phyloP scores from a whole-genome alignment of 1,139 yeast species.

The Yamadazyma membranifaciens region DNA sequence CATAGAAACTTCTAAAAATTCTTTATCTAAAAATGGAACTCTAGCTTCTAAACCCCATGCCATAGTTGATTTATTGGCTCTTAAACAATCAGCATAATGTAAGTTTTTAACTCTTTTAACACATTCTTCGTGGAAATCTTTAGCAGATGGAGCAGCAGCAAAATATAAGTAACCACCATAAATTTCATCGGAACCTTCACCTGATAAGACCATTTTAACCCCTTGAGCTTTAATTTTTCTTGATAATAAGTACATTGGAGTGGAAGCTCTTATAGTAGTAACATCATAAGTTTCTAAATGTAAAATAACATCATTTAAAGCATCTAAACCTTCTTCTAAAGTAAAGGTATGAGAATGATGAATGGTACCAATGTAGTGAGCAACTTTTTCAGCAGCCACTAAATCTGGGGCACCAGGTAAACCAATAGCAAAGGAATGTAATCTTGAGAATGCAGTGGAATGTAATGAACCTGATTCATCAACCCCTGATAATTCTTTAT shows the following conservation, averaged over 20 bases:
- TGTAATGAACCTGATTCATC: conserved; percentile 84
- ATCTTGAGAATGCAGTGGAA: conserved; percentile 74
- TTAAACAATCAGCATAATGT: conserved; percentile 93
- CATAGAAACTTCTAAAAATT: conserved; percentile 90
- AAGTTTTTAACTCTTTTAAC: conserved; percentile 95
- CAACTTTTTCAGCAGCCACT: conserved; percentile 94
- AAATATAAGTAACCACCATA: conserved; percentile 98
- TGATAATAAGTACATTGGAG: conserved; percentile 95
- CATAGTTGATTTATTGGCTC: conserved; percentile 99
- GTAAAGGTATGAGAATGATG: conserved; percentile 99
- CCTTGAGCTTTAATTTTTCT: conserved; percentile 99
- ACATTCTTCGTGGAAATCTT: conserved; percentile 92
- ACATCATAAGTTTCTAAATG: conserved; percentile 98
- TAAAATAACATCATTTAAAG: conserved; percentile 88
- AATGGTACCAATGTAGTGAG: conserved; percentile 88
- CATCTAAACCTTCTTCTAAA: conserved; percentile 93
- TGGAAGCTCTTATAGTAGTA: conserved; percentile 97
- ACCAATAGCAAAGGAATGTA: conserved; percentile 97
- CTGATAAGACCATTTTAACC: conserved; percentile 97
- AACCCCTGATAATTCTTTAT: conserved; percentile 80
- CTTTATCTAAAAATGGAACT: conserved; percentile 96
- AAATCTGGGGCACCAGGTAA: conserved; percentile 98
- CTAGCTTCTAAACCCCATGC: conserved; percentile 99
- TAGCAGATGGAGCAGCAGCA: conserved; percentile 91
- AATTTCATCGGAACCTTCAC: conserved; percentile 98